Percentiles rank a stretch among this genome's conserved stretches.
These are phyloP conservation scores for Macrolepiota fuliginosa DNA, from an alignment of 768 basidiomycete genomes.

Conservation along the genomic window DNA sequence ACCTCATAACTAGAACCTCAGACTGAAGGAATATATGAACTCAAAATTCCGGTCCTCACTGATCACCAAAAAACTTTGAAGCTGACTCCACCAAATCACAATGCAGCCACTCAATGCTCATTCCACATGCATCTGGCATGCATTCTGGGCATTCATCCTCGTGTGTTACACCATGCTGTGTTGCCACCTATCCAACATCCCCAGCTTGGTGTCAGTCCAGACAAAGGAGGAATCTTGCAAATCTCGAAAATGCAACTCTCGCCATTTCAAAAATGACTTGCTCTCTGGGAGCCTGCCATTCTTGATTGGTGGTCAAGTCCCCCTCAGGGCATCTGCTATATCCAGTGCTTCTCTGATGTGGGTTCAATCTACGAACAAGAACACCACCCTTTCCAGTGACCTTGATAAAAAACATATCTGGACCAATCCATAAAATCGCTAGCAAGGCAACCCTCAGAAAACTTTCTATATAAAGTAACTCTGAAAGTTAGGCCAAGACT, in stretches of 20 bases:
- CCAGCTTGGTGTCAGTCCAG: too few relatives aligned
- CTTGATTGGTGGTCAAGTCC: background rate
- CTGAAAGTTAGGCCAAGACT: background rate
- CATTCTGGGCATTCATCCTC: too few relatives aligned
- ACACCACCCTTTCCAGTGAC: background rate
- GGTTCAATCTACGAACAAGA: background rate
- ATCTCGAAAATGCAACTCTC: background rate
- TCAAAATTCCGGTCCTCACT: too few relatives aligned
- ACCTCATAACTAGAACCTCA: too few relatives aligned
- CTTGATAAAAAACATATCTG: background rate
- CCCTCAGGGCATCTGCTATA: background rate
- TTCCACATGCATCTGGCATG: too few relatives aligned
- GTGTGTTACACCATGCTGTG: too few relatives aligned
- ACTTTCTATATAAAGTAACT: background rate
- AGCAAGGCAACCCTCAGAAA: background rate
- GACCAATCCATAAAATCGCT: constrained; percentile 4
- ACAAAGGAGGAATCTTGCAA: background rate
- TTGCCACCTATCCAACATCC: too few relatives aligned
- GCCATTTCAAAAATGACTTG: background rate
- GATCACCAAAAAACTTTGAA: too few relatives aligned
- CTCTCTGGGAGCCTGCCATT: background rate
- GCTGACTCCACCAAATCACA: too few relatives aligned
- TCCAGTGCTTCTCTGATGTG: background rate
- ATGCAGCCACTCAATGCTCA: too few relatives aligned
- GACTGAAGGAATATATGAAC: too few relatives aligned